Percentiles rank a stretch among this genome's conserved stretches.
Conservation (phyloP, 2,329 filamentous ascomycete species). For the Hysterium pulicare region DNA sequence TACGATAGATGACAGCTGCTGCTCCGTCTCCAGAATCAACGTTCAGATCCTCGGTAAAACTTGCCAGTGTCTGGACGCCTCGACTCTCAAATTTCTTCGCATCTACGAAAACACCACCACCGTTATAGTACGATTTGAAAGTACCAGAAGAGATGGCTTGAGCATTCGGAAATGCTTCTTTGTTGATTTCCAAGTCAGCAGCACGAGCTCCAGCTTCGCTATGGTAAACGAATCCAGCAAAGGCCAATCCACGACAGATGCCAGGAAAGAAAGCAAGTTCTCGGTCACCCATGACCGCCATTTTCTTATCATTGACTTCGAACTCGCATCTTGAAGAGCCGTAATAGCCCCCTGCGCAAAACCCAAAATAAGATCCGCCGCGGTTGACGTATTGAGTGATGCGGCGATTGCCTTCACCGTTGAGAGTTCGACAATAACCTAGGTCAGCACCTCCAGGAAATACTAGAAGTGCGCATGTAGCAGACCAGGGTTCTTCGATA, state of each 20-base stretch:
- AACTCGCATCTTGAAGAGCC: slow-evolving; percentile 81
- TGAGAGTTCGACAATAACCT: slow-evolving; percentile 82
- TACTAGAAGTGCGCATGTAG: slow-evolving; percentile 83
- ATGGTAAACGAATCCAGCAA: slow-evolving; percentile 84
- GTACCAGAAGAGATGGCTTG: slow-evolving; percentile 54
- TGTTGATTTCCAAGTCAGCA: slow-evolving; percentile 62
- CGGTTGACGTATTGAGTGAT: slow-evolving; percentile 82
- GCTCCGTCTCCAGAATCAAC: slow-evolving; percentile 71
- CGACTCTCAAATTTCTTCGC: slow-evolving; percentile 58
- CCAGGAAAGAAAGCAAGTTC: slow-evolving; percentile 90
- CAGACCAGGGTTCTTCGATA: slow-evolving; percentile 86
- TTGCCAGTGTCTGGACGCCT: slow-evolving; percentile 78
- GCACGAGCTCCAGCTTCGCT: slow-evolving; percentile 81
- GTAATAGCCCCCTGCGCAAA: slow-evolving; percentile 95
- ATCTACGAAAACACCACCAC: slow-evolving; percentile 89
- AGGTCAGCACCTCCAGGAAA: slow-evolving; percentile 93
- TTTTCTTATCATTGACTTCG: slow-evolving; percentile 73
- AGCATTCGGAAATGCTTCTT: slow-evolving; percentile 51
- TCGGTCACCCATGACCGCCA: slow-evolving; percentile 81
- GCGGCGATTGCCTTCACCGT: slow-evolving; percentile 79
- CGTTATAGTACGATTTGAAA: slow-evolving; percentile 86
- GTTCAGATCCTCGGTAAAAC: slow-evolving; percentile 69
- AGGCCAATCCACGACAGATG: slow-evolving; percentile 79
- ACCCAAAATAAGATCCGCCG: slow-evolving; percentile 82
- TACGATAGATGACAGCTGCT: slow-evolving; percentile 80